Conservation (phyloP, 163 green algal species). For the Coccomyxa subellipsoidea region DNA sequence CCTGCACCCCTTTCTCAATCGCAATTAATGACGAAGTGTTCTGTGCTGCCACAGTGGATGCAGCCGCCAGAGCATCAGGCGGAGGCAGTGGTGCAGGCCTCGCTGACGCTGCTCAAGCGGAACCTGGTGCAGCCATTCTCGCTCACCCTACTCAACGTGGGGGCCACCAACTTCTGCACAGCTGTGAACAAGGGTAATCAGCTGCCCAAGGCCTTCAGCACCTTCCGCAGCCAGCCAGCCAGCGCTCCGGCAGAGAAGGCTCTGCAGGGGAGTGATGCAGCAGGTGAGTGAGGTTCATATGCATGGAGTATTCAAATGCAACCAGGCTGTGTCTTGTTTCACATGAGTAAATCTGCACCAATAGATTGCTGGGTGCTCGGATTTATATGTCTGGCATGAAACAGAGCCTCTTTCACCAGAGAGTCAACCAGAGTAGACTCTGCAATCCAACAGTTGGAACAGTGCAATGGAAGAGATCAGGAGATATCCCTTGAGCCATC, state of each 20-base stretch:
- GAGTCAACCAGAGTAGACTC: too few relatives aligned
- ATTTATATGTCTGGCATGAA: too few relatives aligned
- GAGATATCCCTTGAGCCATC: too few relatives aligned
- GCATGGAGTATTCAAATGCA: not conserved
- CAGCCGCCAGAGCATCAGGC: not conserved
- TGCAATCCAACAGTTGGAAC: too few relatives aligned
- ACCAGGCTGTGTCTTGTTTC: too few relatives aligned
- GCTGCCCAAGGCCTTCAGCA: not conserved
- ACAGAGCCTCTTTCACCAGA: too few relatives aligned
- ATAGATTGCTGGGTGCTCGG: too few relatives aligned
- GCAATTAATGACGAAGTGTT: not conserved
- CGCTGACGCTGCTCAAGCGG: constrained; percentile 1
- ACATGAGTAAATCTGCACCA: too few relatives aligned
- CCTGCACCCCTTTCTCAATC: too few relatives aligned
- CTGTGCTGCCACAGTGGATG: not conserved
- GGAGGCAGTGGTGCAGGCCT: constrained; percentile 14
- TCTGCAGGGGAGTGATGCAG: too few relatives aligned
- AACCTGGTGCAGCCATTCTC: constrained; percentile 42
- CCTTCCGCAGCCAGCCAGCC: not conserved
- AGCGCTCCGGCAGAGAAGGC: not conserved
- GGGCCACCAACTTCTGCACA: constrained; percentile 47
- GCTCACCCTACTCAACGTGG: constrained; percentile 66
- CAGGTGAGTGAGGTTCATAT: not conserved
- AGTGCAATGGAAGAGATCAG: too few relatives aligned
- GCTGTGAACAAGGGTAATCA: not conserved